Base-by-base conservation (phyloP, 2,329 filamentous ascomycete genomes). In the Clonostachys rhizophaga region DNA sequence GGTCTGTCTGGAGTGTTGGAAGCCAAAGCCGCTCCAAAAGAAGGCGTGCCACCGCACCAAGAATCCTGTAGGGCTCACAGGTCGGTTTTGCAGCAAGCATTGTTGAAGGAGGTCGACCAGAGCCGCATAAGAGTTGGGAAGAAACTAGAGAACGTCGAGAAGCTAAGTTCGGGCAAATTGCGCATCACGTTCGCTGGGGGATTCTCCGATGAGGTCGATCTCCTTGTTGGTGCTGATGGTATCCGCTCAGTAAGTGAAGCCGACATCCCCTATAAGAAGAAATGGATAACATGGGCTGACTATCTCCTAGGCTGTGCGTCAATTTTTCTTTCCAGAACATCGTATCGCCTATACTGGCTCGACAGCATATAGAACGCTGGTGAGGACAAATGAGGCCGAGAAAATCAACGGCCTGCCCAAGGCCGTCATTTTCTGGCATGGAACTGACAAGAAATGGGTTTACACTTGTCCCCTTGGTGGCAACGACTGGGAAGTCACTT, bases 181-280 rank as follows among this genome's bases (percentile, higher is more conserved):
- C 52, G 59, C 4, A 58, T 79, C 10, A 42, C 48, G 0, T 80
- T 82, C 48, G 62, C 69, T 12, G 75, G 80, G 51, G 67, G 68
- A 5, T 55, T 54, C 5, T 45, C 42, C 1, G 66, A 65, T 3
- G 56, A 64, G 14, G 67, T 67, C 4, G 74, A 77, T 50, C 55
- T 79, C 1, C 64, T 79, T 1, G 65, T 80, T 3, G 76, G 75
- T 0, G 76, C 72, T 5, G 74, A 80, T 53, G 74, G 76, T 4
- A 78, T 78, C 45, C 68, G 73, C 48, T 77, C 74, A 5, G 69
- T 74, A 52, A 35, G 60, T 49, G 13, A 13, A 9, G 4, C 8
- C 16, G 20, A 30, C 30, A 7, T 14, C 18, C 8, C 5, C 5
- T 39, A 17, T 17, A 16, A 44, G 42, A 44, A 30, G 24, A 10